Base-by-base conservation (phyloP, 352 stramenopile species). In the Globisporangium sylvaticum region DNA sequence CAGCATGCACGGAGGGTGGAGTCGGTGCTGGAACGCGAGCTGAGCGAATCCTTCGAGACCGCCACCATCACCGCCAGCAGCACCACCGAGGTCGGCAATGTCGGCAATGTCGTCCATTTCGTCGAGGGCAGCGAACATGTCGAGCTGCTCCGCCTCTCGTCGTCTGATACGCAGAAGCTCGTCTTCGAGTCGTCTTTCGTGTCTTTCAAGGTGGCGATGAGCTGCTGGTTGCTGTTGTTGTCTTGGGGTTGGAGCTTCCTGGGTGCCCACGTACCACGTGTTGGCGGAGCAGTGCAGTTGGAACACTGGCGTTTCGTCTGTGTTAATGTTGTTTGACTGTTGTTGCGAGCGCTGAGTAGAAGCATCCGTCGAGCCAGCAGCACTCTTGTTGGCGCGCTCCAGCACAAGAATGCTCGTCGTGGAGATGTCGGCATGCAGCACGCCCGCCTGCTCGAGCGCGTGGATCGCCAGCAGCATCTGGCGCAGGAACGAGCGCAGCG, bases 391-490 rank as follows among this genome's bases (percentile, higher is more conserved):
- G 4, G 20, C 63, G 15, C 42, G 48, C 10, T 71, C 56, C 18
- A 74, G 62, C 4, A 91, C 84, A 39, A 89, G 64, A 52, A 94
- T 88, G 48, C 74, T 90, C 24, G 74, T 69, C 6, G 74, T 54
- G 4, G 78, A 87, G 58, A 94, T 80, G 25, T 87, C 79, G 15
- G 60, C 65, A 66, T 91, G 84, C 20, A 78, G 67, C 20, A 75
- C 68, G 2, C 76, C 73, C 0, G 71, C 74, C 5, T 62, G 57
- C 64, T 92, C 84, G n/a, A 94, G 65, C 29, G 81, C 79, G 18
- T 75, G 61, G 46, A 90, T 67, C 0, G 79, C 83, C 18, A 91
- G 58, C 55, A 93, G 63, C 65, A 91, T 71, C 69, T 95, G 83
- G 10, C 76, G 71, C 32, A 87, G 61, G 57, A 91, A 84, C 5